Conservation (phyloP, 1,284 basidiomycete genomes). For the Cryptococcus deneoformans region DNA sequence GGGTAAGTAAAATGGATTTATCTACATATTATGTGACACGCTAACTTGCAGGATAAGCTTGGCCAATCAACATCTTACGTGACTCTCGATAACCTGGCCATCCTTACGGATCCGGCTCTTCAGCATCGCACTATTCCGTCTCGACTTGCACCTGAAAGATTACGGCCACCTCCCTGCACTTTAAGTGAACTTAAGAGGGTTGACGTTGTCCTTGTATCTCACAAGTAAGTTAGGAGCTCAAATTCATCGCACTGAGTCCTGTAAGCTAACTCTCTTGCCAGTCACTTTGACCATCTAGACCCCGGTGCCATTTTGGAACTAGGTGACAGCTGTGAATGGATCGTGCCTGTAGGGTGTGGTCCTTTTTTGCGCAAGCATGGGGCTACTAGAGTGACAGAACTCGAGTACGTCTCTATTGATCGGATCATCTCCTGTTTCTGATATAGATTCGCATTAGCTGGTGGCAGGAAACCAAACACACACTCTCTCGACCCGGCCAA, state of each 20-base stretch:
- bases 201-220: conserved; percentile 52
- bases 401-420: conserved; percentile 34
- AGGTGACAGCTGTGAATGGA: conserved; percentile 46
- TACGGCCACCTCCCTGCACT: conserved; percentile 50
- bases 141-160: conserved; percentile 46
- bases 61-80: conserved; percentile 52
- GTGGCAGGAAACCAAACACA: conserved; percentile 45
- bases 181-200: conserved; percentile 50
- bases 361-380: conserved; percentile 34
- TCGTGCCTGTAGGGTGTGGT: conserved; percentile 44
- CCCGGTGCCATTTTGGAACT: conserved; percentile 43
- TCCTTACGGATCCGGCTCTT: conserved; percentile 55
- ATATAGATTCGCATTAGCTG: conserved; percentile 22
- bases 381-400: conserved; percentile 43
- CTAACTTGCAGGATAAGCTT: conserved; percentile 27
- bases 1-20: conserved; percentile 20
- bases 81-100: conserved; percentile 51
- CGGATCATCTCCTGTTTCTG: not conserved
- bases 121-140: conserved; percentile 50
- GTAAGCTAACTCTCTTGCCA: conserved; percentile 1
- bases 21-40: not conserved
- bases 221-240: conserved; percentile 45
- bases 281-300: conserved; percentile 49
- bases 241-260: not conserved
- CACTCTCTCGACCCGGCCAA: conserved; percentile 20